Percentiles rank a stretch among this genome's conserved stretches.
Evolutionary conservation across 1,139 yeast species (phyloP).

Genomic region (Taphrina wiesneri): DNA sequence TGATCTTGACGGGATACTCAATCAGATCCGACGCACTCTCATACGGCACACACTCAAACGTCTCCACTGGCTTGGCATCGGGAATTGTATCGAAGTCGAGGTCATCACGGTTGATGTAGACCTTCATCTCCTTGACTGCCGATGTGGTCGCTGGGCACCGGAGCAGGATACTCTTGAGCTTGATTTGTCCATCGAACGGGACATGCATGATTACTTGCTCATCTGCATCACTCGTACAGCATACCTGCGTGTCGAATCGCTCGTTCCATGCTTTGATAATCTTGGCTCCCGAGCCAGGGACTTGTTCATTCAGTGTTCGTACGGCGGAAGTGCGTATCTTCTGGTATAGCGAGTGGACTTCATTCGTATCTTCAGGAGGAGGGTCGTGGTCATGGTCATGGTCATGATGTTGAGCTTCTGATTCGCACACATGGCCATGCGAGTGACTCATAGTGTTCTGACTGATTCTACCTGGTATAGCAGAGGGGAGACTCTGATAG

Average conservation of each 20-base stretch:
- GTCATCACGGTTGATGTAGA: conserved; percentile 69
- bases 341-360: conserved; percentile 65
- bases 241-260: conserved; percentile 46
- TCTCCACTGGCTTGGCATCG: conserved; percentile 55
- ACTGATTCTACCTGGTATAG: too few relatives aligned
- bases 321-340: conserved; percentile 64
- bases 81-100: conserved; percentile 70
- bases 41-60: conserved; percentile 63
- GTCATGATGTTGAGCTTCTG: conserved; percentile 39
- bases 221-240: conserved; percentile 75
- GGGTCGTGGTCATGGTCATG: conserved; percentile 48
- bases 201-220: conserved; percentile 63
- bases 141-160: conserved; percentile 62
- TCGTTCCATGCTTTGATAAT: conserved; percentile 58
- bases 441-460: conserved; percentile 8
- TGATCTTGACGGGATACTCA: conserved; percentile 80
- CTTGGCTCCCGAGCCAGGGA: conserved; percentile 52
- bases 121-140: conserved; percentile 68
- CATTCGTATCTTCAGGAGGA: conserved; percentile 72
- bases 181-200: conserved; percentile 73
- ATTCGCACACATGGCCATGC: conserved; percentile 32
- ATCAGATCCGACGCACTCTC: conserved; percentile 53
- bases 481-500: not conserved
- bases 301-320: conserved; percentile 64
- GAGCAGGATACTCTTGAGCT: conserved; percentile 68